Percentiles rank a stretch among this genome's conserved stretches.
phyloP scores from a whole-genome alignment of 2,329 filamentous ascomycete species.

The Cercospora nicotianae region DNA sequence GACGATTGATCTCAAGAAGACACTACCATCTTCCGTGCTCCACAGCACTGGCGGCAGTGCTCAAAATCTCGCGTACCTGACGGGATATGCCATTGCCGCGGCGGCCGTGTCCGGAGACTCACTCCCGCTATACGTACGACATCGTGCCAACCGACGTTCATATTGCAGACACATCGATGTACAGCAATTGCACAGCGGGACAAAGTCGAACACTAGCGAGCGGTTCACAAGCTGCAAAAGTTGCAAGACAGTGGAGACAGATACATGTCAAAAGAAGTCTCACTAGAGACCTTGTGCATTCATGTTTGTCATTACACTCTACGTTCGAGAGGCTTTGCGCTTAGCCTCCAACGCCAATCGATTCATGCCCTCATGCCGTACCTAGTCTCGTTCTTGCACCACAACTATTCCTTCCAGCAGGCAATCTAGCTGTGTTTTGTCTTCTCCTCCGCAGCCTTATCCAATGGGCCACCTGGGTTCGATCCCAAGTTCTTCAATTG shows the following conservation, averaged over 20 bases:
- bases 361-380: not conserved
- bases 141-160: not conserved
- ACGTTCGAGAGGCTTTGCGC: not conserved
- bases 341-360: not conserved
- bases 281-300: not conserved
- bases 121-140: not conserved
- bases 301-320: not conserved
- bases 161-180: not conserved
- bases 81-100: not conserved
- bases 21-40: slow-evolving; percentile 1
- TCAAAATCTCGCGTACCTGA: not conserved
- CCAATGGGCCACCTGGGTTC: slow-evolving; percentile 67
- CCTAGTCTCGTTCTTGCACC: not conserved
- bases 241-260: not conserved
- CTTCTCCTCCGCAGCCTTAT: slow-evolving; percentile 61
- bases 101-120: not conserved
- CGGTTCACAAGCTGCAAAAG: not conserved
- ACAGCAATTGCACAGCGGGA: not conserved
- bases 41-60: not conserved
- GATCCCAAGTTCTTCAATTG: slow-evolving; percentile 57
- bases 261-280: not conserved
- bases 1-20: not conserved
- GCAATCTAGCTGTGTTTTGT: slow-evolving; percentile 41
- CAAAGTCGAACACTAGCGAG: not conserved
- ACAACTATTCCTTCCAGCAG: not conserved